Conservation (phyloP, 1,139 yeast genomes). For the Geotrichum candidum region DNA sequence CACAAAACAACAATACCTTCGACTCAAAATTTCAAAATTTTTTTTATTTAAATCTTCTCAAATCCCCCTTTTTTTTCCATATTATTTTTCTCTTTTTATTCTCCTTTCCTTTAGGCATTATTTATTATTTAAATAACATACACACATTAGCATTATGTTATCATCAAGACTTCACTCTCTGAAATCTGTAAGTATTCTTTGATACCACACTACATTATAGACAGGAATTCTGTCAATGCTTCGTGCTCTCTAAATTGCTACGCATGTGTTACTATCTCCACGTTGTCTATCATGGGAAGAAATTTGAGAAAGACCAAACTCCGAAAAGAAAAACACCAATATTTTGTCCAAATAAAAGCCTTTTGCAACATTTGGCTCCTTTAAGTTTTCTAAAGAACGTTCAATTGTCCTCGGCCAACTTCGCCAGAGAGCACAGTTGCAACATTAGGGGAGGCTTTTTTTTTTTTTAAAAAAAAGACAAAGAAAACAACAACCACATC, state of each 20-base stretch:
- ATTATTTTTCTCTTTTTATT: neutral
- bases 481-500: no score
- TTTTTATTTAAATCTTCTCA: neutral
- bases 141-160: constrained; percentile 1
- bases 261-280: neutral
- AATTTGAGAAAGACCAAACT: no score
- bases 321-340: neutral
- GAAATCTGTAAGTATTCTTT: constrained; percentile 10
- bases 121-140: neutral
- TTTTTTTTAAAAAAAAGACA: no score
- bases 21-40: neutral
- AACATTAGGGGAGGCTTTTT: no score
- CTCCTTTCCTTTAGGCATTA: no score
- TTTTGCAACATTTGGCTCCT: no score
- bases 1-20: no score
- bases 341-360: no score
- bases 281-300: neutral
- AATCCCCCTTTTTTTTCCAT: constrained; percentile 5
- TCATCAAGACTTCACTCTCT: constrained; percentile 9
- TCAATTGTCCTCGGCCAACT: no score
- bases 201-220: no score
- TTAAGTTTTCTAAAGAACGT: no score
- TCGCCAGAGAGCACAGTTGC: no score
- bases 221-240: constrained; percentile 1
- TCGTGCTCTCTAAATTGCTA: neutral